These are phyloP conservation scores for Nicotiana attenuata DNA, from an alignment of 257 asterid species.

Conservation along the genomic window DNA sequence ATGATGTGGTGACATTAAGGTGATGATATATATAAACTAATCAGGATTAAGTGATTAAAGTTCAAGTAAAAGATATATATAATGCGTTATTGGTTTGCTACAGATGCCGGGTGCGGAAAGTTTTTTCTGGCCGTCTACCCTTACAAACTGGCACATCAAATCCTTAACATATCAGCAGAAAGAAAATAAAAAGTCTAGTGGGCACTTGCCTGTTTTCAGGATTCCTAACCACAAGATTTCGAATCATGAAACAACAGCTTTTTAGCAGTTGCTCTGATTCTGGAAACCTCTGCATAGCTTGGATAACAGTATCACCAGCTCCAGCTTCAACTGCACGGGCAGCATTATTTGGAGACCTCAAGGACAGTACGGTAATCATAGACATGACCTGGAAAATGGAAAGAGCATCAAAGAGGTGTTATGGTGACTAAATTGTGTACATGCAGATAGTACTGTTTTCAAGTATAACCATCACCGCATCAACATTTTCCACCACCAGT, in stretches of 20 bases:
- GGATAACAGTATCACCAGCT: slow-evolving; percentile 86
- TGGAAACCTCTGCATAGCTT: slow-evolving; percentile 70
- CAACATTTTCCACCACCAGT: neutral
- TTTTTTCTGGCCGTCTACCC: neutral
- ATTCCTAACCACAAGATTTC: slow-evolving; percentile 82
- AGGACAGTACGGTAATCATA: slow-evolving; percentile 56
- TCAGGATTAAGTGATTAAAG: neutral
- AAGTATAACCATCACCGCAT: neutral
- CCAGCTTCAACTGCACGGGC: slow-evolving; percentile 83
- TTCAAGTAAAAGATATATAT: neutral
- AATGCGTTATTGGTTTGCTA: neutral
- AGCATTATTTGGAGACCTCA: slow-evolving; percentile 84
- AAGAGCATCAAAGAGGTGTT: neutral
- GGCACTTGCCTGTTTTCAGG: slow-evolving; percentile 68
- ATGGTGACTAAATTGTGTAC: neutral
- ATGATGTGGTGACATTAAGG: neutral
- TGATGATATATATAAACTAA: neutral
- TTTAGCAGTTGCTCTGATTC: slow-evolving; percentile 73
- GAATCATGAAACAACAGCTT: slow-evolving; percentile 75
- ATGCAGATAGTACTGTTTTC: neutral
- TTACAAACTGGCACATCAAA: neutral
- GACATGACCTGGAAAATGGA: slow-evolving; percentile 56
- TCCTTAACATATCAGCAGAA: neutral
- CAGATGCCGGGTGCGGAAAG: neutral
- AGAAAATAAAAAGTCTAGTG: neutral